Evolutionary conservation across 2,329 filamentous ascomycete genomes (phyloP).

Genomic region (Verticillium isaacii): DNA sequence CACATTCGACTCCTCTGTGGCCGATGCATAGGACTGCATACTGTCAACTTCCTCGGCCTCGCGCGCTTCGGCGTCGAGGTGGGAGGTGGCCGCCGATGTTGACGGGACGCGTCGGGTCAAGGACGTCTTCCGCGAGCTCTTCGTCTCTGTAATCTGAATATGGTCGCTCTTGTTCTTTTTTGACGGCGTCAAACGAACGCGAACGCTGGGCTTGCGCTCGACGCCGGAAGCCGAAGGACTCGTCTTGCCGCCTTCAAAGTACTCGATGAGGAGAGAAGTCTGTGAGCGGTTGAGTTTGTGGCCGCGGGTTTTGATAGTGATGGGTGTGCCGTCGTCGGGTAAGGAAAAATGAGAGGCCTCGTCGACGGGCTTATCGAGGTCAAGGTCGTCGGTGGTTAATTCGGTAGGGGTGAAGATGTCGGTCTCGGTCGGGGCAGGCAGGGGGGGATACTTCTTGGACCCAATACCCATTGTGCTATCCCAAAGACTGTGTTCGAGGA

Average conservation of each 20-base stretch:
- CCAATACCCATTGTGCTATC: constrained; percentile 47
- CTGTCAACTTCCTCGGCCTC: constrained; percentile 60
- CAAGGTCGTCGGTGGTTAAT: constrained; percentile 41
- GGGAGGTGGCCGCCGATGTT: constrained; percentile 32
- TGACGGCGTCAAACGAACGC: constrained; percentile 74
- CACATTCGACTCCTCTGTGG: constrained; percentile 74
- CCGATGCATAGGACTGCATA: constrained; percentile 71
- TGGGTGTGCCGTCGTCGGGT: constrained; percentile 81
- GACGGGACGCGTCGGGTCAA: constrained; percentile 49
- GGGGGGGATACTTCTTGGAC: constrained; percentile 55
- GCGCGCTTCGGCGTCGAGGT: constrained; percentile 35
- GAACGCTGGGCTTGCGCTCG: constrained; percentile 75
- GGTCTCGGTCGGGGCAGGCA: constrained; percentile 76
- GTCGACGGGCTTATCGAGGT: constrained; percentile 56
- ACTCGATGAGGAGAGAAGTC: constrained; percentile 89
- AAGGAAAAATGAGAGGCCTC: constrained; percentile 73
- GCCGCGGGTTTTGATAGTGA: constrained; percentile 80
- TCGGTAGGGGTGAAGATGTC: constrained; percentile 60
- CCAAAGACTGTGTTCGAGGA: neutral
- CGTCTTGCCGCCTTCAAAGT: constrained; percentile 76
- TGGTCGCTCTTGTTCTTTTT: constrained; percentile 66
- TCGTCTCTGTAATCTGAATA: constrained; percentile 81
- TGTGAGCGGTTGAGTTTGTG: constrained; percentile 63
- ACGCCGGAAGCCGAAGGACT: constrained; percentile 41
- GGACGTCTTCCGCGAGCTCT: constrained; percentile 65